Evolutionary conservation across 148 eudicot species (phyloP).

Genomic region (Rhododendron ovatum): DNA sequence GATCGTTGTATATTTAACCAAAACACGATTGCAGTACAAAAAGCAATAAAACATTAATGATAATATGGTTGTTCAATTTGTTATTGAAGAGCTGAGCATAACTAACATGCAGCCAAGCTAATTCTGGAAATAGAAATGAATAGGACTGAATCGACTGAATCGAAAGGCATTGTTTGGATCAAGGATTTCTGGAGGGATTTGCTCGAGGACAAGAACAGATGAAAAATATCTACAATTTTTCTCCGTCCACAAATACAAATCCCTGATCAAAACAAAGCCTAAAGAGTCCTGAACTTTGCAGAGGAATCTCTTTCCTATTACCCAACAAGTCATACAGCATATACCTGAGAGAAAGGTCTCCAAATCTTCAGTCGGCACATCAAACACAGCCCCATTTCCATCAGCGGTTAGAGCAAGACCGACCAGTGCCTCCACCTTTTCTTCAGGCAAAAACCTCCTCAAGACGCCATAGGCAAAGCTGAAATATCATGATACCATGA

Average conservation of each 20-base stretch:
- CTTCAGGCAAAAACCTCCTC: conserved; percentile 75
- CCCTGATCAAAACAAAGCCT: background rate
- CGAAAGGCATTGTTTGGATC: background rate
- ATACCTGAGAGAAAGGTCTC: conserved; percentile 64
- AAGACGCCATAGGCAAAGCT: conserved; percentile 59
- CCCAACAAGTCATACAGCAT: background rate
- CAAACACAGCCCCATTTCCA: conserved; percentile 77
- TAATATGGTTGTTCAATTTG: background rate
- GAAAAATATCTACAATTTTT: background rate
- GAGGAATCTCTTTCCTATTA: background rate
- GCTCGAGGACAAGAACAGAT: background rate
- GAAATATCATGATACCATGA: conserved; percentile 13
- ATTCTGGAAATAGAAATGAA: background rate
- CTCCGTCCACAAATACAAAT: background rate
- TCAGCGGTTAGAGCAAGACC: conserved; percentile 78
- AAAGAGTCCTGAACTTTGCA: background rate
- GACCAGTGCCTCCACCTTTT: conserved; percentile 61
- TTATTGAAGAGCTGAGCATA: background rate
- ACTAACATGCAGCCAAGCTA: background rate
- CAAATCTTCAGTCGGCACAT: conserved; percentile 62
- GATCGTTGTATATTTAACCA: background rate
- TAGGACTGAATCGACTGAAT: background rate
- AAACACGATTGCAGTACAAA: background rate
- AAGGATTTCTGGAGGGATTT: background rate
- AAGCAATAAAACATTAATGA: background rate